Base-by-base conservation (phyloP, 2,329 filamentous ascomycete species). In the Pseudogymnoascus sp. region DNA sequence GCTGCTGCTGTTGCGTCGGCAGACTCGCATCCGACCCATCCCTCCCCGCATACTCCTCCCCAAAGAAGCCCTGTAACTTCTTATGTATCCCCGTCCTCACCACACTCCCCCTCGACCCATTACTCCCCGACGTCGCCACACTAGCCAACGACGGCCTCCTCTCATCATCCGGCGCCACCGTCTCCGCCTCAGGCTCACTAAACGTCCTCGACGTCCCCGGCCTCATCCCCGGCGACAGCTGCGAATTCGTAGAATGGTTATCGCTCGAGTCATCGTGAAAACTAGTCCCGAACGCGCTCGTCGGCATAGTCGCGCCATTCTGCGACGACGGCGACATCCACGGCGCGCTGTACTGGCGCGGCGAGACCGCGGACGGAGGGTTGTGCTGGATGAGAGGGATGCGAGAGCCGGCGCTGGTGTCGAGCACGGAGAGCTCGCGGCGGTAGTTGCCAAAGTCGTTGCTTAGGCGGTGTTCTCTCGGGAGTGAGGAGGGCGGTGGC, bases 1-100 rank as follows among this genome's bases (percentile, higher is more conserved):
- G 18, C 64, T 75, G 75, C 64, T 75, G 75, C 65, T 70, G 64
- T 25, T 70, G 64, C 23, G 78, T 72, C 66, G 80, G 77, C 70
- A 90, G 75, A 75, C 84, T 87, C 69, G 84, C 82, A 64, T 95
- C 90, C 62, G 89, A 92, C 67, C 87, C 87, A 72, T 92, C 88
- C 67, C 83, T 81, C 38, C 83, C 84, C 64, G 86, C 85, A 74
- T 90, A 91, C 72, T 96, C 92, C 70, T 97, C 93, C 56, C 93
- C 92, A 76, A 97, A 96, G 73, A 97, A 93, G 44, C 89, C 90
- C 72, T 94, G 90, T 66, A 96, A 80, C 76, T 93, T 94, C 18
- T 59, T 59, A 70, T 84, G 81, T 67, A 85, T 82, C 61, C 89
- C 85, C 69, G 87, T 85, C 65, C 88, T 81, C 65, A 85, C 87